phyloP scores from a whole-genome alignment of 306 rosid species.

The Mimosa pudica region DNA sequence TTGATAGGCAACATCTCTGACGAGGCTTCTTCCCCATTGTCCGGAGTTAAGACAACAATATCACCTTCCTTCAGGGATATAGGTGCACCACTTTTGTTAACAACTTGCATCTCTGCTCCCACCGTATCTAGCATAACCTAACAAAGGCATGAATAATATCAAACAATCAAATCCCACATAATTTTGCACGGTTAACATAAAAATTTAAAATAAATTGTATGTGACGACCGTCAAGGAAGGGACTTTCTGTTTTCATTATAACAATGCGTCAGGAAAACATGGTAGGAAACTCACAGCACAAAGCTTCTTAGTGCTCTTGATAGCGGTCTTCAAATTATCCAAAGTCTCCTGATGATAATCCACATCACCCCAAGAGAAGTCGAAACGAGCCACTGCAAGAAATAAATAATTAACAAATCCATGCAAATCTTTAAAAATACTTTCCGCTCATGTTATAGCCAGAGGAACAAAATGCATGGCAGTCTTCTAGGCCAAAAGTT shows the following conservation, averaged over 20 bases:
- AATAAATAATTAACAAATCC: conserved; percentile 35
- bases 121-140: conserved; percentile 92
- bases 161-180: conserved; percentile 25
- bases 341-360: conserved; percentile 90
- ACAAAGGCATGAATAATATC: conserved; percentile 7
- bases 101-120: conserved; percentile 88
- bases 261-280: conserved; percentile 3
- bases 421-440: neutral
- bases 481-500: neutral
- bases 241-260: neutral
- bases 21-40: conserved; percentile 71
- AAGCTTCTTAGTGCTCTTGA: conserved; percentile 84
- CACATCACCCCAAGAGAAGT: conserved; percentile 82
- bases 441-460: neutral
- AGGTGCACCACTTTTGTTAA: conserved; percentile 59
- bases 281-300: conserved; percentile 79
- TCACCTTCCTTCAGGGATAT: conserved; percentile 62
- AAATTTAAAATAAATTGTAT: neutral
- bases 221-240: conserved; percentile 18
- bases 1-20: conserved; percentile 83
- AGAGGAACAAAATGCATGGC: neutral
- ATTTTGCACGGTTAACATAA: neutral
- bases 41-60: conserved; percentile 74
- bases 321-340: conserved; percentile 85
- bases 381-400: conserved; percentile 89